phyloP scores from a whole-genome alignment of 2,329 filamentous ascomycete species.

The Colletotrichum spinosum region DNA sequence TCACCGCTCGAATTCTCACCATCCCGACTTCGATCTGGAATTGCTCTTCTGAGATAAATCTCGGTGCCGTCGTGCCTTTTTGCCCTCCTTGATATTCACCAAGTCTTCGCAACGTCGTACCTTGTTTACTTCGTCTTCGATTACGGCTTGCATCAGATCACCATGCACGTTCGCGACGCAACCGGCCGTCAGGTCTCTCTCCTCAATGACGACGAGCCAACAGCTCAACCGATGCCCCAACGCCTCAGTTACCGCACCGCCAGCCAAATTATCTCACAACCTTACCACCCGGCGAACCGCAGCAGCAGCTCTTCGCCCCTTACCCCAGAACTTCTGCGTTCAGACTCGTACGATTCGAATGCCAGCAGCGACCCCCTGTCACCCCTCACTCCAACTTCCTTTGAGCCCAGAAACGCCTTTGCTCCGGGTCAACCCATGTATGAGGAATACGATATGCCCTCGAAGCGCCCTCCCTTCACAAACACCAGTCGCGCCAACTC shows the following conservation, averaged over 20 bases:
- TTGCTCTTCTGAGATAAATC: too few relatives aligned
- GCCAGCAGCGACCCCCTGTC: slow-evolving; percentile 64
- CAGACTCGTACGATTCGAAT: slow-evolving; percentile 72
- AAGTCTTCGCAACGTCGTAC: not conserved
- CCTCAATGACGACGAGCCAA: slow-evolving; percentile 63
- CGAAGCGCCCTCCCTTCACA: slow-evolving; percentile 57
- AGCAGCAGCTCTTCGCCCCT: slow-evolving; percentile 60
- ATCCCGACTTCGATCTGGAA: not conserved
- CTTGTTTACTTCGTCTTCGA: not conserved
- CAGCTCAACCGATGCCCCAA: slow-evolving; percentile 29
- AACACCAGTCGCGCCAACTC: slow-evolving; percentile 60
- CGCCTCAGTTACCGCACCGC: slow-evolving; percentile 48
- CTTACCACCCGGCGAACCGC: slow-evolving; percentile 50
- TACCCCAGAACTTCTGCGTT: slow-evolving; percentile 69
- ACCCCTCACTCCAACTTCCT: slow-evolving; percentile 66
- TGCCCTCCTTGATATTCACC: not conserved
- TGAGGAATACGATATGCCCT: slow-evolving; percentile 42
- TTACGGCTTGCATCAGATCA: slow-evolving; percentile 24
- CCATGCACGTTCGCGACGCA: slow-evolving; percentile 67
- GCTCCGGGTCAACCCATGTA: slow-evolving; percentile 39
- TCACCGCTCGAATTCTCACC: not conserved
- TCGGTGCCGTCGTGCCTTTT: too few relatives aligned
- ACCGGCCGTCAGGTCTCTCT: slow-evolving; percentile 69
- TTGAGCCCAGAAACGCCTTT: slow-evolving; percentile 53
- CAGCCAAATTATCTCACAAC: slow-evolving; percentile 47